Evolutionary conservation across 2,329 filamentous ascomycete genomes (phyloP), one percentile per base, ranked within the genome.

Genomic region (Meredithiella fracta): DNA sequence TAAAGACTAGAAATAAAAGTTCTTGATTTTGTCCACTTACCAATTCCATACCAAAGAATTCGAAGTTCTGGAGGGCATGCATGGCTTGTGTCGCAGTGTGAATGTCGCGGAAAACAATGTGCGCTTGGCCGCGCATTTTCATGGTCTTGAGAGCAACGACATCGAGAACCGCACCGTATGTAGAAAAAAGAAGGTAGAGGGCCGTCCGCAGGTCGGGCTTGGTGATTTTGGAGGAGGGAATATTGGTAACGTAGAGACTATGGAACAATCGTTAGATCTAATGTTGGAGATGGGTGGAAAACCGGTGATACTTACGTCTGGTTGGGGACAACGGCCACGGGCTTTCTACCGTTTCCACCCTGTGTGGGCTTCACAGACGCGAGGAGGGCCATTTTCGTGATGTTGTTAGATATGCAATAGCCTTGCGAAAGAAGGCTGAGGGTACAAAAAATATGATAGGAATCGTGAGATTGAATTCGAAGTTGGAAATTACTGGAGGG

Each of bases 51-150:
- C 90, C 92, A 61, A 94, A 83, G 61, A 98, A 89, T 1, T 85
- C 79, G 64, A 88, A 86, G 1, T 86, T 88, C 63, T 97, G 85
- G 51, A 96, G 72, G 9, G 86, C 82, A 61, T 91, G 77, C 87
- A 98, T 87, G 1, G 92, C 92, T 66, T 95, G 88, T 23, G 90
- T 95, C 53, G 89, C 88, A n/a, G 87, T 82, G 62, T 95, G 85
- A 34, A 91, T 75, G 67, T 98, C 91, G 58, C 86, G 80, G 67
- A 89, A 97, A 14, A 92, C 85, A 59, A 98, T 74, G 65, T 97
- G 92, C 60, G 92, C 92, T 70, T 98, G 92, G 2, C 92, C 92
- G 52, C 92, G 84, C 90, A 97, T 96, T 71, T 88, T 88, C 67
- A 76, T 76, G 1, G 87, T 94, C 72, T 89, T 94, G 63, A 96